Base-by-base conservation (phyloP, 495 filamentous ascomycete species). In the Penicillium taxi region DNA sequence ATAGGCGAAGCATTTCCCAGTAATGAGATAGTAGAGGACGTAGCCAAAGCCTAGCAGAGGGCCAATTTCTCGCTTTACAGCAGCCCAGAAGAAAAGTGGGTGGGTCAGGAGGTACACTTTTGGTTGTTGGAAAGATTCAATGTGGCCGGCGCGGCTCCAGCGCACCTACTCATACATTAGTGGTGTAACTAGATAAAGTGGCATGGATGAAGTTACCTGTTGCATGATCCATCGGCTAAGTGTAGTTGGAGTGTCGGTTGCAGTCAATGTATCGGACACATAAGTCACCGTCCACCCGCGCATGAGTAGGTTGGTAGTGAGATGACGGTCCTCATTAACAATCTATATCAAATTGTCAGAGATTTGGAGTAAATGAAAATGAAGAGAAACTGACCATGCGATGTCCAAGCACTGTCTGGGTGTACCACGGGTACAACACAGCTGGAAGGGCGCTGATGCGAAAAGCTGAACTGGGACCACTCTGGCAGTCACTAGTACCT, bases 51-150 rank as follows among this genome's bases (percentile, higher is more conserved):
- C 53, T 17, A 58, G 46, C 9, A 58, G 26, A 11, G 57, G 54
- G 6, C 54, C 54, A 14, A 45, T 27, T 39, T 58, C 52, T 13
- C 55, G 41, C 26, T 55, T 52, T 41, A 61, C 46, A 4, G 57
- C 57, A 16, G 57, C 52, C 41, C 50, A 55, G 37, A 61, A 61
- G 42, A 61, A 51, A 17, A 61, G 45, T 0, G 57, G 54, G 28
- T 50, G 41, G 26, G 45, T 55, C 21, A 58, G 45, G 20, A 53
- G 43, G 43, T 61, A 61, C 16, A 61, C 33, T 27, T 47, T 39
- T 2, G 57, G 57, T 34, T 55, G 50, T 36, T 61, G 57, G 41
- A 61, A 58, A 11, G 54, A 48, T 42, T 61, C 57, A 17, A 61
- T 58, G 33, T 61, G 57, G 5, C 43, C 51, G 13, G 57, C 54